Evolutionary conservation across 2,329 filamentous ascomycete species (phyloP).

Genomic region (Leptographium procerum): DNA sequence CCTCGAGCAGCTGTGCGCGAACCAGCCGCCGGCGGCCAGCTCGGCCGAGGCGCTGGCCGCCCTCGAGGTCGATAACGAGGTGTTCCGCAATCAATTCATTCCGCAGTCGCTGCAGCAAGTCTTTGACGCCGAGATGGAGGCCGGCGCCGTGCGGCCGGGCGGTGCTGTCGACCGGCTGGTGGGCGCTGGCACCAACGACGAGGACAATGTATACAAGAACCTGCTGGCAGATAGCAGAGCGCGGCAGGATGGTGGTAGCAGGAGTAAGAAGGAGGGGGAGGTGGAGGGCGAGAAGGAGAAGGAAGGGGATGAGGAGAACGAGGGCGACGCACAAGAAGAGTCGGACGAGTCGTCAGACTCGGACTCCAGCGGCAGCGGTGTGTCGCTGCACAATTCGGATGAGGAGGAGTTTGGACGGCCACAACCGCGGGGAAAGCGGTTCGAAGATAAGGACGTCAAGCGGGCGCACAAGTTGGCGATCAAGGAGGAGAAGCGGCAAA

Average conservation of each 20-base stretch:
- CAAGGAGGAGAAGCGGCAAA: constrained; percentile 91
- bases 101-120: constrained; percentile 93
- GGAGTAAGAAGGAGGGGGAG: constrained; percentile 16
- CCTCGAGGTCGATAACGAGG: constrained; percentile 72
- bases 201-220: constrained; percentile 54
- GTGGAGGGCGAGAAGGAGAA: constrained; percentile 18
- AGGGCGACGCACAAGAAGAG: background rate
- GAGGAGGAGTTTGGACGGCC: constrained; percentile 52
- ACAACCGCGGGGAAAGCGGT: constrained; percentile 66
- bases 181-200: constrained; percentile 51
- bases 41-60: constrained; percentile 32
- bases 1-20: constrained; percentile 57
- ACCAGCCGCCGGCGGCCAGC: constrained; percentile 20
- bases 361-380: constrained; percentile 37
- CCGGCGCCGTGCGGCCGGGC: constrained; percentile 1
- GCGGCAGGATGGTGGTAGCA: constrained; percentile 11
- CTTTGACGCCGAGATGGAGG: constrained; percentile 86
- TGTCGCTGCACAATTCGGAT: constrained; percentile 24
- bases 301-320: constrained; percentile 14
- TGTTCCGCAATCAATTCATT: constrained; percentile 94
- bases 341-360: constrained; percentile 23
- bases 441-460: constrained; percentile 86
- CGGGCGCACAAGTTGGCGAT: constrained; percentile 78
- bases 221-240: constrained; percentile 49
- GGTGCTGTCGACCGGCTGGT: constrained; percentile 34